Evolutionary conservation across 2,329 filamentous ascomycete genomes (phyloP).

Genomic region (Lanzia echinophila): DNA sequence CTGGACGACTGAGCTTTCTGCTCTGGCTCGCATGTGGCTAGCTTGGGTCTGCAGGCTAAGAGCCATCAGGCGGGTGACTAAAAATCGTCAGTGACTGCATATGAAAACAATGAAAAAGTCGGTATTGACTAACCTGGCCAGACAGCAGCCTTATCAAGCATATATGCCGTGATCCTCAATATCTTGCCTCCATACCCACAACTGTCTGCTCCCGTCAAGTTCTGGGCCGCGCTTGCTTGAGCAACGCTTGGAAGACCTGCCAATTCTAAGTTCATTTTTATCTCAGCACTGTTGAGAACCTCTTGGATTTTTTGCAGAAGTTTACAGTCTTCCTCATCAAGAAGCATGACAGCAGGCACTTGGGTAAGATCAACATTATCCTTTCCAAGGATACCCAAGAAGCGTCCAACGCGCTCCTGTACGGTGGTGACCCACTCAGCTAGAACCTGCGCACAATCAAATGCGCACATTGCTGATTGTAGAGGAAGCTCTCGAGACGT

Average conservation of each 20-base stretch:
- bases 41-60: conserved; percentile 59
- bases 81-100: conserved; percentile 23
- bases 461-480: conserved; percentile 85
- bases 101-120: neutral
- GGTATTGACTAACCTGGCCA: conserved; percentile 68
- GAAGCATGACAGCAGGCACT: conserved; percentile 79
- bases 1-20: conserved; percentile 34
- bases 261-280: conserved; percentile 63
- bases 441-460: conserved; percentile 89
- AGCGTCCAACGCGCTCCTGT: conserved; percentile 87
- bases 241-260: conserved; percentile 48
- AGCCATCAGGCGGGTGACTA: conserved; percentile 64
- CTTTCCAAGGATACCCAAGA: conserved; percentile 78
- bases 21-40: conserved; percentile 54
- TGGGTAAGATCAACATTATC: conserved; percentile 73
- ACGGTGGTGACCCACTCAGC: conserved; percentile 91
- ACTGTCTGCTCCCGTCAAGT: conserved; percentile 51
- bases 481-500: conserved; percentile 79
- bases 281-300: conserved; percentile 68
- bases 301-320: conserved; percentile 76
- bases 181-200: conserved; percentile 81
- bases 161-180: conserved; percentile 74
- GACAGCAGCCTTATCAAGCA: conserved; percentile 81
- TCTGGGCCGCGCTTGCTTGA: conserved; percentile 39
- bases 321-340: conserved; percentile 88